Base-by-base conservation (phyloP, 2,329 filamentous ascomycete genomes). In the Penicillium sp. region DNA sequence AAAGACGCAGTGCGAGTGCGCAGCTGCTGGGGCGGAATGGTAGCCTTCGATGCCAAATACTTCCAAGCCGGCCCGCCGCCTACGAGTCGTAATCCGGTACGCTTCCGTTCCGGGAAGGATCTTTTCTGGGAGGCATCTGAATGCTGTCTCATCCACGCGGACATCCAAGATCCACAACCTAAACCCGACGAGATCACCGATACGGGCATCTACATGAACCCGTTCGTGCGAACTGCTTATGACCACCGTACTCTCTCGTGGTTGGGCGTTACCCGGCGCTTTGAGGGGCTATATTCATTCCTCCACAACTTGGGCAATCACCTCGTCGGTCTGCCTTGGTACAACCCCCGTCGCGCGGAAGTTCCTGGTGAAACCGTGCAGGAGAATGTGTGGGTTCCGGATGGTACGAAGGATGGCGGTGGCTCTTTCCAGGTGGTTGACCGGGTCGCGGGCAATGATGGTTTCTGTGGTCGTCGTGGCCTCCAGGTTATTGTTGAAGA, bases 21-120 rank as follows among this genome's bases (percentile, higher is more conserved):
- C 59, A 84, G 83, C 55, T 90, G 87, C 69, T 90, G 87, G 87
- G 84, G 86, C 44, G 87, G 87, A 18, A 89, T 89, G 80, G 83
- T 75, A 19, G 73, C 74, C 13, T 77, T 76, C 53, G 73, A 77
- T 54, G 74, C 73, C 9, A 65, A 60, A 30, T 75, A 71, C 41
- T 75, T 77, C 57, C 74, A 76, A 55, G 47, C 19, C 39, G 46
- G 43, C 54, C 36, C 69, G 64, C 18, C 53, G 53, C 29, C 62
- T 62, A 50, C 55, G 65, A 33, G 62, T 28, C 54, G 28, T 11
- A 47, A 34, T 2, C 80, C 77, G 0, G 70, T 76, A 6, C 75
- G 77, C 3, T 86, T 86, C 62, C 77, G 82, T 5, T 75, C 79
- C 31, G 79, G 82, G 39, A 71, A 74, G 3, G 82, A 84, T 58